phyloP scores from a whole-genome alignment of 495 filamentous ascomycete species.

The Lindgomyces ingoldianus region DNA sequence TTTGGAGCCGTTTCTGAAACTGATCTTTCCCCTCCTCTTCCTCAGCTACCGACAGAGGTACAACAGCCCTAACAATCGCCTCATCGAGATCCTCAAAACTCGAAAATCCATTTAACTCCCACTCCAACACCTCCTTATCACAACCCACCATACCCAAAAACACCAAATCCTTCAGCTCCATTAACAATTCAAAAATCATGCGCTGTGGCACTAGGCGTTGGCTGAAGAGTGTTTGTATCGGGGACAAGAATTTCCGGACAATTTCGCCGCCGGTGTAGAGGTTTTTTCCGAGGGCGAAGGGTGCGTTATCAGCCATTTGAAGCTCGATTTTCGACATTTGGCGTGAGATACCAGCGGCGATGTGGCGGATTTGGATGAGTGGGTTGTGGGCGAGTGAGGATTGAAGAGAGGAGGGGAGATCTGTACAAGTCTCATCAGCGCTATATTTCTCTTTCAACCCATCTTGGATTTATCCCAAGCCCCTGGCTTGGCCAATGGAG shows the following conservation, averaged over 20 bases:
- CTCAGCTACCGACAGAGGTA: background rate
- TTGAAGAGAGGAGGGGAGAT: slow-evolving; percentile 23
- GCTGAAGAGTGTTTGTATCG: slow-evolving; percentile 22
- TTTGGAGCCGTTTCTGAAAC: too few relatives aligned
- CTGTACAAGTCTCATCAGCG: slow-evolving; percentile 6
- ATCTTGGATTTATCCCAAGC: too few relatives aligned
- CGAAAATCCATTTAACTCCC: slow-evolving; percentile 10
- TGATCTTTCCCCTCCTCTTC: too few relatives aligned
- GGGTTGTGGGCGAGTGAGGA: slow-evolving; percentile 18
- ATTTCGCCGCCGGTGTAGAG: slow-evolving; percentile 33
- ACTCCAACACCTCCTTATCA: slow-evolving; percentile 19
- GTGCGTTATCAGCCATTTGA: slow-evolving; percentile 29
- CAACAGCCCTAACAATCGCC: background rate
- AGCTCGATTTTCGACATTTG: slow-evolving; percentile 28
- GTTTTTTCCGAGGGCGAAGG: slow-evolving; percentile 25
- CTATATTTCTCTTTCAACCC: too few relatives aligned
- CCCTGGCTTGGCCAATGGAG: too few relatives aligned
- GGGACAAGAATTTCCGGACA: slow-evolving; percentile 19
- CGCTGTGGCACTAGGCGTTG: slow-evolving; percentile 20
- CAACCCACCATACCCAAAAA: slow-evolving; percentile 15
- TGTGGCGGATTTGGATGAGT: slow-evolving; percentile 29
- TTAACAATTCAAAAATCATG: slow-evolving; percentile 30
- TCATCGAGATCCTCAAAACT: slow-evolving; percentile 31
- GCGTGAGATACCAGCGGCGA: slow-evolving; percentile 26
- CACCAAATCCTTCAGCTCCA: slow-evolving; percentile 30